Conservation (phyloP, 2,329 filamentous ascomycete genomes). For the Berkeleyomyces basicola region DNA sequence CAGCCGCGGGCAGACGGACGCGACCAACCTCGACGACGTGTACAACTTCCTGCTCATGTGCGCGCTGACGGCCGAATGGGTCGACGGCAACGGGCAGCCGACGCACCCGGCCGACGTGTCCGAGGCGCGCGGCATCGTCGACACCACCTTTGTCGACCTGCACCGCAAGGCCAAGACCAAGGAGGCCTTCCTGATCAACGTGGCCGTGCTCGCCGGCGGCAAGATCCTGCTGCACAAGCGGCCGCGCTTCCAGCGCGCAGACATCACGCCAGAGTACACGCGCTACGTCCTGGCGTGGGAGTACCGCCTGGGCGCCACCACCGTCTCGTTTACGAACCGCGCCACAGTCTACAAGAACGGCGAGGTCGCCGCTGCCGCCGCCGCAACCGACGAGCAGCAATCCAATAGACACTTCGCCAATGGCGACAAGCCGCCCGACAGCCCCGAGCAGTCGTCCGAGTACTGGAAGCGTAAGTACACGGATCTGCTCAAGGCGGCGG, state of each 20-base stretch:
- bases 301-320: slow-evolving; percentile 9
- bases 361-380: neutral
- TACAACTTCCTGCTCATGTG: slow-evolving; percentile 36
- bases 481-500: slow-evolving; percentile 4
- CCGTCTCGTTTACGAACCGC: slow-evolving; percentile 7
- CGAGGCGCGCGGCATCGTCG: slow-evolving; percentile 37
- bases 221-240: slow-evolving; percentile 28
- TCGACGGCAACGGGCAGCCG: slow-evolving; percentile 28
- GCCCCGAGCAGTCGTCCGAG: neutral
- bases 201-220: slow-evolving; percentile 40
- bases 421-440: slow-evolving; percentile 3
- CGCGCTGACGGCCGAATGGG: slow-evolving; percentile 35
- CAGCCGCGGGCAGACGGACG: slow-evolving; percentile 23
- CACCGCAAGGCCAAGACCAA: slow-evolving; percentile 32
- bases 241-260: slow-evolving; percentile 9
- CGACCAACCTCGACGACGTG: slow-evolving; percentile 41
- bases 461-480: slow-evolving; percentile 13
- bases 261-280: slow-evolving; percentile 3
- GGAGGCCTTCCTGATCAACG: slow-evolving; percentile 41
- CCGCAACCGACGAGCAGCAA: neutral
- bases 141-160: slow-evolving; percentile 36
- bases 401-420: neutral
- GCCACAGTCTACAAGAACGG: slow-evolving; percentile 7
- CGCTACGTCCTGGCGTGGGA: slow-evolving; percentile 12
- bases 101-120: slow-evolving; percentile 30